Evolutionary conservation across 495 filamentous ascomycete genomes (phyloP), one percentile per base, ranked within the genome.

Genomic region (Cladorrhinum samala): DNA sequence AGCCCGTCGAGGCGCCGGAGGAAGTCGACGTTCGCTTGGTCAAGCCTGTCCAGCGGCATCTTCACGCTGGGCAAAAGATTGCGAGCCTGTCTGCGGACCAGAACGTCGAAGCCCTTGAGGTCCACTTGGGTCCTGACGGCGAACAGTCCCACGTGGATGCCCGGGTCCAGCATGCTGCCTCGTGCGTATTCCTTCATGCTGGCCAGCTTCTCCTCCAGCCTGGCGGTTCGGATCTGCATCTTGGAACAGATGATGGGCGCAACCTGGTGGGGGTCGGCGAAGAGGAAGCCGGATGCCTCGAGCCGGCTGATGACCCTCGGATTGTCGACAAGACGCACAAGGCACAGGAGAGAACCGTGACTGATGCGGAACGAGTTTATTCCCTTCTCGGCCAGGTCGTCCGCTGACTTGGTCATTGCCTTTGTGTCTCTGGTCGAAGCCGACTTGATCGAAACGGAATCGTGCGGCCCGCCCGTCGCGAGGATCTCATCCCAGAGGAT

Each of bases 401-500:
- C 42, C 11, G 42, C 16, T 0, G 50, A 47, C 11, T 51, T 38
- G 14, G 19, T n/a, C 14, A 20, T 51, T 11, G 25, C 30, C 11
- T 14, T 9, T 9, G 47, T 40, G 2, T 16, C 19, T 1, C 38
- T 30, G 2, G 52, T 48, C 7, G 56, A 52, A 2, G 14, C 14
- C n/a, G 50, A 24, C 25, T 42, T 46, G 13, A 52, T 39, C 4
- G 56, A 59, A 17, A 23, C 52, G 0, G 52, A 8, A 1, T 41
- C 14, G 2, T 8, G 13, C 52, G 46, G 56, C 9, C 53, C 55
- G 14, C 83, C 80, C 1, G 88, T 93, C 11, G 75, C 69, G 30
- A 94, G 66, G 25, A 95, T 85, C 51, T 87, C 81, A 46, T 93
- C 85, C 71, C 87, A 93, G 2, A 96, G 76, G 14, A 85, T 74